Percentiles rank a stretch among this genome's conserved stretches.
Evolutionary conservation across 1,284 basidiomycete genomes (phyloP).

Genomic region (Entoloma clypeatum): DNA sequence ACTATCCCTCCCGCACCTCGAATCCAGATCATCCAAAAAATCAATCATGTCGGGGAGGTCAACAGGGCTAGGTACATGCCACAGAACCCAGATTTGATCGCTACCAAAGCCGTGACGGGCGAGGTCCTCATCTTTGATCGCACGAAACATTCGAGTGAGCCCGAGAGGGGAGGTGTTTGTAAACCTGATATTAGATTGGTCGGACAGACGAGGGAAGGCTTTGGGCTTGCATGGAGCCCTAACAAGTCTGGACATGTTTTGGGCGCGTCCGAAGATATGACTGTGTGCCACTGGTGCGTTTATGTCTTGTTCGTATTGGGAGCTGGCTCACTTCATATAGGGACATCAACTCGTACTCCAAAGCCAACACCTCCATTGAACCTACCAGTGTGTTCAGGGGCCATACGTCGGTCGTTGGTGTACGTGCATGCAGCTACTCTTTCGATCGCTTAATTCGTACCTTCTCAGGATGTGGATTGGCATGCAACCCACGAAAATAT

Average conservation of each 20-base stretch:
- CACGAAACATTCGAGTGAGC: conserved; percentile 94
- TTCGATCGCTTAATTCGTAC: conserved; percentile 3
- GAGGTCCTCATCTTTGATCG: conserved; percentile 94
- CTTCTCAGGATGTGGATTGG: conserved; percentile 91
- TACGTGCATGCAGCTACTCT: conserved; percentile 36
- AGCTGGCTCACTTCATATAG: conserved; percentile 36
- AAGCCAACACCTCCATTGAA: conserved; percentile 74
- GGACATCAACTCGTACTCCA: conserved; percentile 91
- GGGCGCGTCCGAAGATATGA: conserved; percentile 94
- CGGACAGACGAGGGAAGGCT: conserved; percentile 93
- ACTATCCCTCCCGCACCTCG: conserved; percentile 75
- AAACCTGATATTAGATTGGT: conserved; percentile 89
- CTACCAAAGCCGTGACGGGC: conserved; percentile 89
- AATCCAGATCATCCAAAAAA: conserved; percentile 89
- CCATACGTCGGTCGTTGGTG: conserved; percentile 87
- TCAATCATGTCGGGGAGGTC: conserved; percentile 96
- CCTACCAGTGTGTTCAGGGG: conserved; percentile 84
- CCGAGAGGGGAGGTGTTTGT: conserved; percentile 79
- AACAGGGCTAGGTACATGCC: conserved; percentile 99
- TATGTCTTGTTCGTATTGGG: not conserved
- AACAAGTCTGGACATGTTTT: conserved; percentile 81
- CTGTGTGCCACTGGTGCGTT: conserved; percentile 88
- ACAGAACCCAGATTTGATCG: conserved; percentile 95
- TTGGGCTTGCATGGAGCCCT: conserved; percentile 92
- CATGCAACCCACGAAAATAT: conserved; percentile 80